Evolutionary conservation across 495 filamentous ascomycete genomes (phyloP).

Genomic region (Neurospora africana): DNA sequence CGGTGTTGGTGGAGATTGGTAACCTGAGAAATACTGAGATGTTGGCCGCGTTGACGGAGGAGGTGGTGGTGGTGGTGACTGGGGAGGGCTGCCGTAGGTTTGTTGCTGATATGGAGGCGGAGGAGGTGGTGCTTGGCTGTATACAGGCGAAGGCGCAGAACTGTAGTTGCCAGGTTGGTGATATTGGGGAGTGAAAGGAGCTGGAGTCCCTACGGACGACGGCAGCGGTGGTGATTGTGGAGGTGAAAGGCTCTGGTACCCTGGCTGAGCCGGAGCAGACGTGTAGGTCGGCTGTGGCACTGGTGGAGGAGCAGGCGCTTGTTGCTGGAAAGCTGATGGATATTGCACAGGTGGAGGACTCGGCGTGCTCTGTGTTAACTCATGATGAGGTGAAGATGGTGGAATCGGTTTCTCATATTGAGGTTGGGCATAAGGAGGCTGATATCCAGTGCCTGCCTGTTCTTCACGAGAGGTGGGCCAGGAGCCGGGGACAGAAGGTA

Average conservation of each 20-base stretch:
- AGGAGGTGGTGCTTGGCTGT: not conserved
- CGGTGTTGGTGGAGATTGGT: not conserved
- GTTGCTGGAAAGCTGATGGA: not conserved
- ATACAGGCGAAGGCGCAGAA: not conserved
- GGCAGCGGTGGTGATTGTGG: not conserved
- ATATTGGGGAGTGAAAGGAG: not conserved
- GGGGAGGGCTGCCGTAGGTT: not conserved
- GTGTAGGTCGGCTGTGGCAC: not conserved
- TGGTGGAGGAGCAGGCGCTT: not conserved
- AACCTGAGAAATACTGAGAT: not conserved
- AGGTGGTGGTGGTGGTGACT: not conserved
- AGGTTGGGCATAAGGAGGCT: not conserved
- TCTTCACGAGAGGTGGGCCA: not conserved
- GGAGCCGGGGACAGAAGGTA: not conserved
- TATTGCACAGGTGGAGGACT: not conserved
- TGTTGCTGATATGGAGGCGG: not conserved
- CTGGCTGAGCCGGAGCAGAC: not conserved
- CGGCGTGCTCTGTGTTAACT: not conserved
- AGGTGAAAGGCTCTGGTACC: not conserved
- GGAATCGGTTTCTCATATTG: not conserved
- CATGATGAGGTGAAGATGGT: not conserved
- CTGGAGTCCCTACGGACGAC: not conserved
- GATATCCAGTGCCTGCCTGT: not conserved
- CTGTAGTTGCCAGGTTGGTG: not conserved
- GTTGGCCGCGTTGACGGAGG: not conserved